Evolutionary conservation across 177 flowering plant species (phyloP).

Genomic region (Vitis hybrid): DNA sequence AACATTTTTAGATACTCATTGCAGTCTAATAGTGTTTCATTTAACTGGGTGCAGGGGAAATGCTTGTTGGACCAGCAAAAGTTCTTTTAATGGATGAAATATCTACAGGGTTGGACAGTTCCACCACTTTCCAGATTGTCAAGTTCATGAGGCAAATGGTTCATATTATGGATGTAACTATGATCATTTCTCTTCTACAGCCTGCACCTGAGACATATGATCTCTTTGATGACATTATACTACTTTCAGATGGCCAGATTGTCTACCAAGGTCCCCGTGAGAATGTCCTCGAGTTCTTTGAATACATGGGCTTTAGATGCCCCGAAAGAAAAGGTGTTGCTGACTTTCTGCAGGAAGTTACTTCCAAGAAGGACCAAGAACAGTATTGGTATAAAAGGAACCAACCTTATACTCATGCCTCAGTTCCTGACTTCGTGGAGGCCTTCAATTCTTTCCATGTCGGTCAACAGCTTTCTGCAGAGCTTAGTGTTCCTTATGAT

Average conservation of each 20-base stretch:
- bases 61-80: slow-evolving; percentile 67
- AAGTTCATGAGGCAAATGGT: slow-evolving; percentile 59
- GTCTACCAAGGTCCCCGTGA: slow-evolving; percentile 66
- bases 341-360: slow-evolving; percentile 67
- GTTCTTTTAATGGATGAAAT: slow-evolving; percentile 64
- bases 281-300: slow-evolving; percentile 48
- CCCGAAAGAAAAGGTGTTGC: slow-evolving; percentile 64
- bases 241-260: slow-evolving; percentile 56
- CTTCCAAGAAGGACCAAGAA: slow-evolving; percentile 60
- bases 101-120: slow-evolving; percentile 62
- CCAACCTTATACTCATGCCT: slow-evolving; percentile 31
- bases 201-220: slow-evolving; percentile 65
- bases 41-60: slow-evolving; percentile 44
- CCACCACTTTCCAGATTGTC: slow-evolving; percentile 56
- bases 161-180: slow-evolving; percentile 54
- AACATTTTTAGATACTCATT: no score
- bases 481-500: slow-evolving; percentile 49
- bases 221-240: slow-evolving; percentile 56
- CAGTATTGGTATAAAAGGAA: slow-evolving; percentile 49
- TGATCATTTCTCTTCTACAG: slow-evolving; percentile 55
- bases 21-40: slow-evolving; percentile 1
- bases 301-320: slow-evolving; percentile 54
- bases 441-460: slow-evolving; percentile 37
- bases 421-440: slow-evolving; percentile 43
- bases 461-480: slow-evolving; percentile 39